Percentiles rank a stretch among this genome's conserved stretches.
Evolutionary conservation across 352 stramenopile species (phyloP).

Genomic region (Globisporangium acanthophoron): DNA sequence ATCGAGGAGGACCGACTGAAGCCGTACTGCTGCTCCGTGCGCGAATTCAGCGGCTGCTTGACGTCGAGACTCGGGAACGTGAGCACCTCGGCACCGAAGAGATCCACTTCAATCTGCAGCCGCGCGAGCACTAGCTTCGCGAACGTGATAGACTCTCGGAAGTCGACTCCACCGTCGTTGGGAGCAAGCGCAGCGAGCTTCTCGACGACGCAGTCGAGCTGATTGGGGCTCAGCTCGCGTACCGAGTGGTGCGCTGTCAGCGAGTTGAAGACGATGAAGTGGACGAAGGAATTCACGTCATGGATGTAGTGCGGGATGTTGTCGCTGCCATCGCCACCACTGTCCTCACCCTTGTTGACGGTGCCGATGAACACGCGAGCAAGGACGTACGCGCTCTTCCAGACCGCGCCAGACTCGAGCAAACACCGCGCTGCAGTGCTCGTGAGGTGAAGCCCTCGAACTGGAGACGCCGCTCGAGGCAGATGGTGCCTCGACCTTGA

Average conservation of each 20-base stretch:
- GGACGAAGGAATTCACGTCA: slow-evolving; percentile 2
- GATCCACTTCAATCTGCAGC: slow-evolving; percentile 49
- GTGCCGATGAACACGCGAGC: slow-evolving; percentile 24
- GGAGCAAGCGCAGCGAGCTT: neutral
- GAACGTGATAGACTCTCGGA: slow-evolving; percentile 18
- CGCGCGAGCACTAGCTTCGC: slow-evolving; percentile 26
- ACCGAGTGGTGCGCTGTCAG: slow-evolving; percentile 7
- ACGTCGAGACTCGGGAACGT: slow-evolving; percentile 39
- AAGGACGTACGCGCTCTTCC: slow-evolving; percentile 46
- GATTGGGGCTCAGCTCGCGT: slow-evolving; percentile 6
- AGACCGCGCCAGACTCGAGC: slow-evolving; percentile 50
- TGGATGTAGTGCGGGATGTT: slow-evolving; percentile 5
- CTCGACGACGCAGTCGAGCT: slow-evolving; percentile 4
- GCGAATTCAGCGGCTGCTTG: slow-evolving; percentile 11
- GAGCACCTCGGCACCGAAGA: slow-evolving; percentile 50
- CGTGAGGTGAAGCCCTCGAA: slow-evolving; percentile 10
- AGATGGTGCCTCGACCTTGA: slow-evolving; percentile 20
- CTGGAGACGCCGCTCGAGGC: slow-evolving; percentile 6
- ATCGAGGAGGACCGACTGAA: neutral
- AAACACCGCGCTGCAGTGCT: slow-evolving; percentile 6
- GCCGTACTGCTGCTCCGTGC: slow-evolving; percentile 1
- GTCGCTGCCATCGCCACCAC: neutral
- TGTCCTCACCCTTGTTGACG: slow-evolving; percentile 2
- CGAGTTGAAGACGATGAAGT: slow-evolving; percentile 11
- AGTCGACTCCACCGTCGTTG: neutral